Evolutionary conservation across 1,284 basidiomycete genomes (phyloP).

Genomic region (Somion occarium): DNA sequence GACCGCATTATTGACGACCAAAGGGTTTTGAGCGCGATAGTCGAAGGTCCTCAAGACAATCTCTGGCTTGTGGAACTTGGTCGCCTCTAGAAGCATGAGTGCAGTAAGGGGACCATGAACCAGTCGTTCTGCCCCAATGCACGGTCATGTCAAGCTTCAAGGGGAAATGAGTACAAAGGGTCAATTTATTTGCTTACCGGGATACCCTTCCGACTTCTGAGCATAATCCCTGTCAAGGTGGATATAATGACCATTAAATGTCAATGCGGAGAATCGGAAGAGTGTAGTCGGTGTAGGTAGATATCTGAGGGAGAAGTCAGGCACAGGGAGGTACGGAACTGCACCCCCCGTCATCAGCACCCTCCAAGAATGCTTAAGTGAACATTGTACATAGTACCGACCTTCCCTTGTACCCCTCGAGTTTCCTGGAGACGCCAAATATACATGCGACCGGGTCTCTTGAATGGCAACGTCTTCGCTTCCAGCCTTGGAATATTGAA

Average conservation of each 20-base stretch:
- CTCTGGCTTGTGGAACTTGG: conserved; percentile 42
- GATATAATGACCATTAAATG: conserved; percentile 74
- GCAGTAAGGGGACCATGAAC: conserved; percentile 83
- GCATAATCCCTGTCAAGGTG: conserved; percentile 73
- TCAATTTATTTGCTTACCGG: conserved; percentile 39
- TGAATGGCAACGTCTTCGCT: conserved; percentile 39
- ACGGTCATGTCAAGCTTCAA: conserved; percentile 1
- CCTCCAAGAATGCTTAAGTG: neutral
- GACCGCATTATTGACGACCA: conserved; percentile 59
- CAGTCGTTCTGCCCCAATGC: conserved; percentile 52
- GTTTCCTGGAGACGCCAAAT: conserved; percentile 40
- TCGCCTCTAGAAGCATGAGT: conserved; percentile 67
- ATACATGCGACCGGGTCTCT: conserved; percentile 76
- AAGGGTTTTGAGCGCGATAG: conserved; percentile 72
- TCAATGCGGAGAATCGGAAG: conserved; percentile 82
- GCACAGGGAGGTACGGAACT: conserved; percentile 49
- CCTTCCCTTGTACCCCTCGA: conserved; percentile 37
- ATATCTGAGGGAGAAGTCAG: conserved; percentile 61
- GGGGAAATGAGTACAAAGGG: neutral
- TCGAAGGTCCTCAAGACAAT: conserved; percentile 49
- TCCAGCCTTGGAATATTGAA: conserved; percentile 42
- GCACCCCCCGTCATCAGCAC: neutral
- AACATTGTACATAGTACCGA: conserved; percentile 19
- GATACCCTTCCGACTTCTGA: conserved; percentile 64
- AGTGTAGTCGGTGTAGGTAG: conserved; percentile 66